Evolutionary conservation across 371 early-diverging fungal species (phyloP), one percentile per base, ranked within the genome.

Genomic region (Rhizomucor miehei): DNA sequence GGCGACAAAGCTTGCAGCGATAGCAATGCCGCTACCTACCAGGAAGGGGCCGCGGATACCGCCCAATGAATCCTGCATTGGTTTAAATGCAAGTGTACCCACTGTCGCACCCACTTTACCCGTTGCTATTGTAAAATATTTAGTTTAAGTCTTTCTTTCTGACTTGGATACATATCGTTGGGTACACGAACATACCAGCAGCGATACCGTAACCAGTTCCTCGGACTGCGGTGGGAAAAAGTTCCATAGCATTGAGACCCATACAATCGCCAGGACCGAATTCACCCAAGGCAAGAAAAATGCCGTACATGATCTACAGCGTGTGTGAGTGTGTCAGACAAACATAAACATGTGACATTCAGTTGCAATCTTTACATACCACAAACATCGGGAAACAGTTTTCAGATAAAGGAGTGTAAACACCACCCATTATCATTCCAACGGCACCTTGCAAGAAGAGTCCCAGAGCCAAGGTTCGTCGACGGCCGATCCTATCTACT

Each of bases 121-220:
- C 12, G 75, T 44, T 23, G 80, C 77, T 60, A 55, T 12, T 6
- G 19, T 14, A 14, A 38, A 38, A 38, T 9, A 38, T 38, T 38
- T 10, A 38, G 38, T 9, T 38, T 38, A 9, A 38, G 38, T 14
- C 9, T 9, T 14, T 9, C 9, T 38, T 9, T 38, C 14, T 38
- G 14, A 38, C n/a, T n/a, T 38, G 14, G 38, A 38, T n/a, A n/a
- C 38, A 14, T 10, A 38, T 38, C 14, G 19, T 19, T 14, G 41
- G 41, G 11, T 14, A n/a, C n/a, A n/a, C n/a, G n/a, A 5, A 16
- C 41, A 25, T 56, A 61, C 62, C 53, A 46, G 86, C 86, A 17
- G 84, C 80, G 63, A 83, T 75, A 46, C 82, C 84, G 50, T 85
- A 85, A 39, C 78, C 75, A 19, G 82, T 81, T 20, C 86, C 86